Conservation (phyloP, 345 rosid genomes). For the Nasturtium officinale region DNA sequence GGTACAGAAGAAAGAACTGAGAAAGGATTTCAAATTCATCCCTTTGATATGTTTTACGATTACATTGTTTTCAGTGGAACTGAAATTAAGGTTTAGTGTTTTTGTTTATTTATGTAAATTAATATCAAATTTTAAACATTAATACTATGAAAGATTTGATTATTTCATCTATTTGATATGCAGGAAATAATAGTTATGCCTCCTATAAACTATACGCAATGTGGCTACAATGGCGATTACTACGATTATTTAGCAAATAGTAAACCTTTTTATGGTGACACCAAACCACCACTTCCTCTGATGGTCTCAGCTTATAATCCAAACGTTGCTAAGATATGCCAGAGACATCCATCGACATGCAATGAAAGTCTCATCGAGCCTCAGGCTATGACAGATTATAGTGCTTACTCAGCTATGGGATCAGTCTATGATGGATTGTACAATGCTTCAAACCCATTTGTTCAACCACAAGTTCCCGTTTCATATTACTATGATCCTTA, state of each 20-base stretch:
- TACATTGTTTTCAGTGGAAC: conserved; percentile 51
- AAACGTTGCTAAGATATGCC: neutral
- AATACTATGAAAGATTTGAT: neutral
- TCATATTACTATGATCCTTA: neutral
- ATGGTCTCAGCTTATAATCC: conserved; percentile 27
- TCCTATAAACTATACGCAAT: conserved; percentile 6
- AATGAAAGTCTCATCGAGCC: conserved; percentile 23
- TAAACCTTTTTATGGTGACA: conserved; percentile 15
- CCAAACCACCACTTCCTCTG: conserved; percentile 42
- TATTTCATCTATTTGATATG: neutral
- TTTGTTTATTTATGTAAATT: neutral
- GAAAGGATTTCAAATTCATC: conserved; percentile 44
- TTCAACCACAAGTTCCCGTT: neutral
- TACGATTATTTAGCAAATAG: neutral
- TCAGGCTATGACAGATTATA: conserved; percentile 2
- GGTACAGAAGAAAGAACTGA: conserved; percentile 54
- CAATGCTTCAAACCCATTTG: neutral
- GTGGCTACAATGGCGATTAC: neutral
- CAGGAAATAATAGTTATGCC: conserved; percentile 32
- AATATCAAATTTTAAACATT: neutral
- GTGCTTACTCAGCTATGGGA: conserved; percentile 27
- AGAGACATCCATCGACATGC: neutral
- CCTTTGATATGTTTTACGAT: conserved; percentile 44
- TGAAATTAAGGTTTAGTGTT: conserved; percentile 49
- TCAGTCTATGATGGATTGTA: conserved; percentile 13